Base-by-base conservation (phyloP, 2,329 filamentous ascomycete species). In the Colletotrichum liaoningense region DNA sequence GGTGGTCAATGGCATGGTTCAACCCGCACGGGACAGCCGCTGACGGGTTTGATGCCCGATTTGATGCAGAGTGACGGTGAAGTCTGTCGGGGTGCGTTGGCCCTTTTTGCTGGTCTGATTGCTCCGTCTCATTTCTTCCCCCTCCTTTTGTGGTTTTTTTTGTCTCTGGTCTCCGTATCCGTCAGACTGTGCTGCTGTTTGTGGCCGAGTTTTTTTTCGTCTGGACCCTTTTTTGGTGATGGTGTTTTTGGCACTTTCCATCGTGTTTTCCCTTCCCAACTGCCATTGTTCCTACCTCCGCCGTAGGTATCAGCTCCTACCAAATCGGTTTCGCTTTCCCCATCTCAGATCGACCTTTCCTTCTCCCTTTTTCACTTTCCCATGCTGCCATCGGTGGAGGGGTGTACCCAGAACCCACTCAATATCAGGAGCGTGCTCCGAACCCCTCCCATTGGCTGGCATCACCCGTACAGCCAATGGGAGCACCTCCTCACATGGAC, bases 401-500 rank as follows among this genome's bases (percentile, higher is more conserved):
- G 65, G 56, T 52, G 26, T 8, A 26, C 42, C 38, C 22, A 12
- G 24, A 62, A 22, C 30, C 62, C 62, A 55, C 28, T 26, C 14
- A 16, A 35, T 12, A 1, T 26, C 8, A 73, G 70, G 70, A 73
- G 70, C 70, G 19, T 46, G 70, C 70, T 73, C 70, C 70, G 66
- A 60, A 67, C 24, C 8, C 30, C 26, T 70, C 66, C 70, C 26
- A 73, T 73, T 73, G 70, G 70, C 22, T n/a, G 49, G 33, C n/a
- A 49, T 2, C 3, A 19, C 26, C 55, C 3, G n/a, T 5, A 7
- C 19, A 26, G 22, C 70, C 70, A 73, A 73, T 73, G n/a, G 55
- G 5, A 60, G 59, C 26, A 22, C n/a, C 6, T 8, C 42, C 24
- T 38, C 52, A 22, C 42, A n/a, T 16, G 0, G 59, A 38, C 65